Evolutionary conservation across 768 basidiomycete species (phyloP).

Genomic region (Omphalotus guepiniiformis): DNA sequence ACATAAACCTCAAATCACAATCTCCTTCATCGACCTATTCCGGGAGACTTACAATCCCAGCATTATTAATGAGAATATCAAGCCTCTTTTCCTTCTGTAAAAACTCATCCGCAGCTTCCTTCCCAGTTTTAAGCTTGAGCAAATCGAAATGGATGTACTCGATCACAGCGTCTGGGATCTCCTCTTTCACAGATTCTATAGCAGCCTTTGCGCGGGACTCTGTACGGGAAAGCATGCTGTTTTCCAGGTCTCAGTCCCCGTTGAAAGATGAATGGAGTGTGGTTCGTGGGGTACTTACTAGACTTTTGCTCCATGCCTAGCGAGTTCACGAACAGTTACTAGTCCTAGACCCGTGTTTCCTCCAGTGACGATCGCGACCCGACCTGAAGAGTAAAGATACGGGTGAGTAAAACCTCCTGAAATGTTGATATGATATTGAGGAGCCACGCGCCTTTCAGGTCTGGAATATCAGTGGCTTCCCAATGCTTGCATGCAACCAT

Average conservation of each 20-base stretch:
- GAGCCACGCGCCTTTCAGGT: too few relatives aligned
- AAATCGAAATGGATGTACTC: constrained; percentile 10
- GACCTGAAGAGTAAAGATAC: too few relatives aligned
- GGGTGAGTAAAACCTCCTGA: too few relatives aligned
- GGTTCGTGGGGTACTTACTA: not conserved
- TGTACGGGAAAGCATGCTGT: constrained; percentile 2
- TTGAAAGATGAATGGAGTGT: not conserved
- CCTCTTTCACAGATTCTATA: constrained; percentile 6
- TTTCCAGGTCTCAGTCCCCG: not conserved
- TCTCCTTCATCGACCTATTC: not conserved
- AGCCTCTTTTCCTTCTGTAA: constrained; percentile 6
- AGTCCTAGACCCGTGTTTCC: constrained; percentile 11
- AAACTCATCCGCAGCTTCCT: constrained; percentile 10
- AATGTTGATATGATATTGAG: too few relatives aligned
- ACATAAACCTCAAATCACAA: too few relatives aligned
- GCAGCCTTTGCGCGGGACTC: constrained; percentile 5
- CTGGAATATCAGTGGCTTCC: not conserved
- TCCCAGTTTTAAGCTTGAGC: constrained; percentile 3
- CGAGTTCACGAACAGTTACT: constrained; percentile 10
- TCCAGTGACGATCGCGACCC: constrained; percentile 10
- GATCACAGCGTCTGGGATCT: constrained; percentile 1
- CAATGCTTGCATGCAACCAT: too few relatives aligned
- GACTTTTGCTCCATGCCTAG: constrained; percentile 9
- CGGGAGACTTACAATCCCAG: constrained; percentile 8
- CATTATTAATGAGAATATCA: constrained; percentile 13